Evolutionary conservation across 495 filamentous ascomycete species (phyloP), one percentile per base, ranked within the genome.

Genomic region (Aspergillus nanangensis): DNA sequence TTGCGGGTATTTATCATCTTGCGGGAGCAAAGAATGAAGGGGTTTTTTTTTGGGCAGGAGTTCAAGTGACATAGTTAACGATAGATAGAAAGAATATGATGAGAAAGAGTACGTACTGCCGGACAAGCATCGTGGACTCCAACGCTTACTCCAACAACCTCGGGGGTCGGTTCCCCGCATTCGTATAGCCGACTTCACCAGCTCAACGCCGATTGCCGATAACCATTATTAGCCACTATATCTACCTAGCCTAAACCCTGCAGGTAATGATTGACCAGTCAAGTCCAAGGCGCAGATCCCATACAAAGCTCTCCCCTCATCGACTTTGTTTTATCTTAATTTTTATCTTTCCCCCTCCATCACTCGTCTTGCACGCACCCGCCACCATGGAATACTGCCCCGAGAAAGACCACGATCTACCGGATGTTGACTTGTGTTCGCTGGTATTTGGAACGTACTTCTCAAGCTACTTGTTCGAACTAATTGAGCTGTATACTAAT

Each of bases 161-260:
- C 48, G 48, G 41, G n/a, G n/a, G n/a, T n/a, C n/a, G n/a, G 48
- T 44, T 50, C 36, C 35, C 48, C 48, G 27, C 39, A 38, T 38
- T 44, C 5, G 18, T 15, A 31, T 41, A 48, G 31, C 46, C 46
- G 46, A 48, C 20, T 29, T 29, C 25, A 5, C 25, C 25, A 29
- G 25, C n/a, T n/a, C n/a, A n/a, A n/a, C n/a, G n/a, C n/a, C n/a
- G n/a, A n/a, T n/a, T n/a, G n/a, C n/a, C n/a, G n/a, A n/a, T n/a
- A n/a, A n/a, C n/a, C n/a, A n/a, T n/a, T n/a, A n/a, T n/a, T n/a
- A n/a, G n/a, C n/a, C n/a, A n/a, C n/a, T n/a, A n/a, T 29, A 29
- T 29, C 25, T 7, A 5, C 25, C 25, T 11, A 5, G 7, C 25
- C 5, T 5, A 5, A 29, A 7, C 25, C 25, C 25, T 29, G 25